Base-by-base conservation (phyloP, 768 basidiomycete genomes). In the Dioszegia hungarica region DNA sequence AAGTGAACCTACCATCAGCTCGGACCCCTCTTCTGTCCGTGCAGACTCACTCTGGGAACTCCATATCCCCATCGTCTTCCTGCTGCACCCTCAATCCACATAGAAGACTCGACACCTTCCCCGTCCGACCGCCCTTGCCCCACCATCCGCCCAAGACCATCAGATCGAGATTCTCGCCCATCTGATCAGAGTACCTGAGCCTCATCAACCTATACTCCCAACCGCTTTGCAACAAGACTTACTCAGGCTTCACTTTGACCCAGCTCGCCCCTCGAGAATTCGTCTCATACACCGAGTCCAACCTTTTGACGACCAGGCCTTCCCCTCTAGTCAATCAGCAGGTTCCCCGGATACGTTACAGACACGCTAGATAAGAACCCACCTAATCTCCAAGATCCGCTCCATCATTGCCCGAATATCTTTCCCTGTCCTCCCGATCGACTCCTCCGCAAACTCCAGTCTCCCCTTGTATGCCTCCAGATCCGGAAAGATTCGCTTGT, bases 291-390 rank as follows among this genome's bases (percentile, higher is more conserved):
- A 85, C 81, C 0, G 87, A 83, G 22, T 82, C 77, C 0, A 86
- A 86, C 63, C 91, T 86, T 74, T 99, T 99, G 57, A 98, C 82
- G 8, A 98, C 87, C 12, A 99, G 78, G 0, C 95, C 95, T 75
- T 98, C 95, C 3, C 95, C 95, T 53, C 90, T 84, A 19, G 25
- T 29, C 10, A 14, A 39, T 46, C 46, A 46, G 41, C 37, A n/a
- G 36, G 15, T 39, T 40, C 10, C 39, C 3, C 5, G 14, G 0
- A 29, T 22, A 36, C 22, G n/a, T n/a, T n/a, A n/a, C n/a, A n/a
- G n/a, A n/a, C n/a, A n/a, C n/a, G 27, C 27, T 12, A 22, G 17
- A 14, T 36, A 17, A 17, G 34, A 40, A 62, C 77, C 40, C 19
- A 80, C 79, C 76, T 75, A n/a, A 80, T 75, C 27, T 84, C 86